Evolutionary conservation across 495 filamentous ascomycete genomes (phyloP), one percentile per base, ranked within the genome.

Genomic region (Aspergillus heteromorphus): DNA sequence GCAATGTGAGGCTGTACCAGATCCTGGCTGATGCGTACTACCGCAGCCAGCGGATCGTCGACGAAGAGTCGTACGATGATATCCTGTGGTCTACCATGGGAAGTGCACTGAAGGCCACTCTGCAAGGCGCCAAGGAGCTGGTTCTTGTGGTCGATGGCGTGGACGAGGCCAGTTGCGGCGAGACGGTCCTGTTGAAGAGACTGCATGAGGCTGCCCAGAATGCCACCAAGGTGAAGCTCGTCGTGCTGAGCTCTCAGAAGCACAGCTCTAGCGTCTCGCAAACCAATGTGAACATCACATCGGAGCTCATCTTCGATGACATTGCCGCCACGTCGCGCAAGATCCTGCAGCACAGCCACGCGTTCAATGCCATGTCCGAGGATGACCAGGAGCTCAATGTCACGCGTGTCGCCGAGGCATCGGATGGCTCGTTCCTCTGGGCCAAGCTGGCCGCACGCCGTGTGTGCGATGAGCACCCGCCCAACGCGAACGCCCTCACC

Each of bases 391-490:
- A 73, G 41, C 63, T 66, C n/a, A 45, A 54, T 3, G 57, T 72
- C 42, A 66, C 66, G n/a, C 60, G 65, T 14, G 66, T 73, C 18
- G 57, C 65, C 14, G 66, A 72, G 49, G 69, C 63, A 13, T 57
- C 69, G 20, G 51, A 61, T 19, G 69, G 71, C 14, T 73, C 69
- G 21, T 73, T 73, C 56, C 50, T 71, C 0, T 72, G 67, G 67
- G 71, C 69, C 11, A 73, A 72, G 53, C 62, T 73, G n/a, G 63
- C 61, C 40, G 47, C 65, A 8, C 69, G 67, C 56, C 58, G 56
- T 36, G 56, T 59, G 30, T 58, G 63, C 9, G 55, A 54, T 14
- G 69, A 69, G 49, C 41, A 21, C 11, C 14, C 45, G 2, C 31
- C 57, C 16, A 61, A 42, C 21, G 36, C 59, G 0, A 64, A 70